Conservation (phyloP, 345 rosid species). For the Eucalyptus virginea region DNA sequence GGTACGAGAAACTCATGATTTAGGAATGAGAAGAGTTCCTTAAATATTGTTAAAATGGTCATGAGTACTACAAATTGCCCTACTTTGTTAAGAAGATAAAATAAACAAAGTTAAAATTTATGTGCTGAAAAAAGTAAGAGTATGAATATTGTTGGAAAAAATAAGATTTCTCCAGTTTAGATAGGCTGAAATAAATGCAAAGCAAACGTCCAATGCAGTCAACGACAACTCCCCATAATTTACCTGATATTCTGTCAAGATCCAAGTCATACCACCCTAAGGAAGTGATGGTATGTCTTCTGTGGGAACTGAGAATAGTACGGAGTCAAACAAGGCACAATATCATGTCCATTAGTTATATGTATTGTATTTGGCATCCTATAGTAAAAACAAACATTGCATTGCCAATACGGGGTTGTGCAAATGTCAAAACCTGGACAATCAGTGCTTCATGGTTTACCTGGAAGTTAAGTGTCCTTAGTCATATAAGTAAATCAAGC, state of each 20-base stretch:
- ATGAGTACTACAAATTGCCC: not conserved
- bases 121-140: not conserved
- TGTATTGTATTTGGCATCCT: not conserved
- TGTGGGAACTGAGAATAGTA: accelerated
- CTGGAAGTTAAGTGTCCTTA: accelerated
- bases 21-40: not conserved
- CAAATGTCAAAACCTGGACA: not conserved
- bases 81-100: not conserved
- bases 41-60: not conserved
- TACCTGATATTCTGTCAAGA: not conserved
- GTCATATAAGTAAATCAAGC: no score
- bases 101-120: not conserved
- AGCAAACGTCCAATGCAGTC: not conserved
- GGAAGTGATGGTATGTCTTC: not conserved
- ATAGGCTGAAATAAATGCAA: not conserved
- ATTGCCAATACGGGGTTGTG: not conserved
- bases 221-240: not conserved
- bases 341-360: not conserved
- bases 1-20: not conserved
- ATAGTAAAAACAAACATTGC: not conserved
- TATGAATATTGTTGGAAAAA: not conserved
- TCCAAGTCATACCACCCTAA: not conserved
- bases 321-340: not conserved
- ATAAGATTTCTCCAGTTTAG: not conserved
- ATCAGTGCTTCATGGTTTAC: not conserved